Conservation (phyloP, 2,329 filamentous ascomycete genomes). For the Xylariomycetidae sp. region DNA sequence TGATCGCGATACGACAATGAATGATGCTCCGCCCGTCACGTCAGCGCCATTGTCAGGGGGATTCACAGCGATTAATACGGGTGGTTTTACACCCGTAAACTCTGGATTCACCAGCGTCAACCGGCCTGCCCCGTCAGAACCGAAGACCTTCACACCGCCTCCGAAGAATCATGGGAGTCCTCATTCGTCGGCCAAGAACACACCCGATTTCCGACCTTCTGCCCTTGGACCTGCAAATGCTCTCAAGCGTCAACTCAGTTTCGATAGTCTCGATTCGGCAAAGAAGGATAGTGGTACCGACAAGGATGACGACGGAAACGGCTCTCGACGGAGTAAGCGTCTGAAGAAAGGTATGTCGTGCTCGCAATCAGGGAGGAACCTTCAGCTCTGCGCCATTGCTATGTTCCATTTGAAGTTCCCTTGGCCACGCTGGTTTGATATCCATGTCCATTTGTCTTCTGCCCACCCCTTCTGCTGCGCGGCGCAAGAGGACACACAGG, state of each 20-base stretch:
- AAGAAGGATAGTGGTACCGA: constrained; percentile 43
- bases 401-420: not conserved
- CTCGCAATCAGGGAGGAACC: not conserved
- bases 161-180: constrained; percentile 57
- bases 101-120: constrained; percentile 64
- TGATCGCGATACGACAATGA: constrained; percentile 43
- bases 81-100: constrained; percentile 71
- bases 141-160: constrained; percentile 56
- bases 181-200: constrained; percentile 56
- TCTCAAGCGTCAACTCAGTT: constrained; percentile 73
- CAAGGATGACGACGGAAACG: constrained; percentile 56
- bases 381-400: not conserved
- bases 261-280: constrained; percentile 42
- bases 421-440: not conserved
- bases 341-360: constrained; percentile 70
- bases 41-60: constrained; percentile 41
- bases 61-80: constrained; percentile 54
- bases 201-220: constrained; percentile 57
- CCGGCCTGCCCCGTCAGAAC: constrained; percentile 35
- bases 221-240: constrained; percentile 49
- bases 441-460: no score
- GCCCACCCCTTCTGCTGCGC: no score
- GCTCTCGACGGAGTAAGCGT: constrained; percentile 82
- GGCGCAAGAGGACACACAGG: no score
- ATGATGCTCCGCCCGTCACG: constrained; percentile 36